phyloP scores from a whole-genome alignment of 2,329 filamentous ascomycete genomes.

The Fusarium chuoi region DNA sequence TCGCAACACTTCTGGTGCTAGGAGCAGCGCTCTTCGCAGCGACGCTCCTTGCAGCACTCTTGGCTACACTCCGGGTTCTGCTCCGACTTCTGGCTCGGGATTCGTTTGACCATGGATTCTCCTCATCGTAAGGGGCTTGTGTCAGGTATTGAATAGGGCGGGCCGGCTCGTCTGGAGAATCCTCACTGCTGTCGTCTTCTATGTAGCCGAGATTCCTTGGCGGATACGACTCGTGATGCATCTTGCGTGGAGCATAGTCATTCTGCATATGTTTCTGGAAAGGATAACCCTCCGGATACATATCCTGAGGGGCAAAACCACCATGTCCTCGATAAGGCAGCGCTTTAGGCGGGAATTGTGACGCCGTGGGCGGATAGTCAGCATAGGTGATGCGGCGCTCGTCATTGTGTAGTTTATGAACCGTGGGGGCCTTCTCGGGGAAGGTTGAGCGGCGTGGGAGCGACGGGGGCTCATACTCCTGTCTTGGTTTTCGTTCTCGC shows the following conservation, averaged over 20 bases:
- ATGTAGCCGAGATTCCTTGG: conserved; percentile 39
- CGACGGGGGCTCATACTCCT: conserved; percentile 54
- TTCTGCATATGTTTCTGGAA: conserved; percentile 33
- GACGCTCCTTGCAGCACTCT: conserved; percentile 28
- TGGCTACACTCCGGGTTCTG: conserved; percentile 29
- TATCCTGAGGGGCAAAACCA: conserved; percentile 32
- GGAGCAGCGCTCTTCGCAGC: conserved; percentile 30
- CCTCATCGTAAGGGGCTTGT: conserved; percentile 32
- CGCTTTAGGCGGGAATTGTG: conserved; percentile 34
- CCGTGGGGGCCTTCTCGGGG: conserved; percentile 53
- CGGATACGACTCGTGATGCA: conserved; percentile 38
- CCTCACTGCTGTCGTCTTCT: conserved; percentile 44
- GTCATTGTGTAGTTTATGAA: conserved; percentile 31
- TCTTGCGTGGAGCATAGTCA: conserved; percentile 36
- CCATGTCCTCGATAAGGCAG: conserved; percentile 34
- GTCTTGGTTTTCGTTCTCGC: conserved; percentile 57
- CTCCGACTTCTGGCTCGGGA: conserved; percentile 33
- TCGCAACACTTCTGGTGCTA: conserved; percentile 34
- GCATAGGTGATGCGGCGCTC: conserved; percentile 34
- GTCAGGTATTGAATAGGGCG: conserved; percentile 41
- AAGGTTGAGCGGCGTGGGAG: conserved; percentile 59
- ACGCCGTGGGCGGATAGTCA: conserved; percentile 32
- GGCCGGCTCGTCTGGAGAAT: conserved; percentile 27
- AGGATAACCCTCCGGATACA: conserved; percentile 41
- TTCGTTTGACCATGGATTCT: conserved; percentile 27